A percentile compares a stretch with the other conserved stretches of the same genome.
phyloP scores from a whole-genome alignment of 2,329 filamentous ascomycete species.

The Parastagonospora avenae region DNA sequence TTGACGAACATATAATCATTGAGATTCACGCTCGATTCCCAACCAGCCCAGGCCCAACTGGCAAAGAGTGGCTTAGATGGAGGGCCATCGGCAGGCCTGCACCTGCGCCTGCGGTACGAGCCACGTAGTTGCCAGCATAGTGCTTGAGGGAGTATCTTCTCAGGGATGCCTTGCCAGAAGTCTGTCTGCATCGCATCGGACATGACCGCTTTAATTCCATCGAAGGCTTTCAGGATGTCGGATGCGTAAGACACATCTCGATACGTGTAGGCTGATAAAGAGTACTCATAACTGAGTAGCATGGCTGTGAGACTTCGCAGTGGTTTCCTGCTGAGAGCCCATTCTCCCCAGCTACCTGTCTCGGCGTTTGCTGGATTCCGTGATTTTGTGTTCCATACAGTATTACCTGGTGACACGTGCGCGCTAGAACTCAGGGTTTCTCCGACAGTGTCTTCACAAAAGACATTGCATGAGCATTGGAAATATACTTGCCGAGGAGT shows the following conservation, averaged over 20 bases:
- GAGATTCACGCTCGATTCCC: constrained; percentile 3
- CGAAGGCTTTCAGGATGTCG: constrained; percentile 8
- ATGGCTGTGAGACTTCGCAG: not conserved
- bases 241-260: constrained; percentile 5
- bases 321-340: constrained; percentile 6
- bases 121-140: constrained; percentile 4
- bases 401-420: not conserved
- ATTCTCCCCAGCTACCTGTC: not conserved
- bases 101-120: not conserved
- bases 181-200: constrained; percentile 4
- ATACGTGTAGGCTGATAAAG: constrained; percentile 4
- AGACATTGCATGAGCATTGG: not conserved
- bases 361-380: not conserved
- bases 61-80: constrained; percentile 4
- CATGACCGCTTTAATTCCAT: constrained; percentile 5
- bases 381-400: constrained; percentile 4
- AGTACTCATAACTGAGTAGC: not conserved
- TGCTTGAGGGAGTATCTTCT: constrained; percentile 5
- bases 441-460: constrained; percentile 1
- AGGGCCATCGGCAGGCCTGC: not conserved
- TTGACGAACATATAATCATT: not conserved
- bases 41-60: constrained; percentile 10
- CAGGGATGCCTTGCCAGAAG: constrained; percentile 10
- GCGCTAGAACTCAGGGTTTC: not conserved
- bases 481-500: constrained; percentile 2